A percentile compares a stretch with the other conserved stretches of the same genome.
These are phyloP conservation scores for Leptodermis oblonga DNA, from an alignment of 257 asterid genomes.

Conservation along the genomic window DNA sequence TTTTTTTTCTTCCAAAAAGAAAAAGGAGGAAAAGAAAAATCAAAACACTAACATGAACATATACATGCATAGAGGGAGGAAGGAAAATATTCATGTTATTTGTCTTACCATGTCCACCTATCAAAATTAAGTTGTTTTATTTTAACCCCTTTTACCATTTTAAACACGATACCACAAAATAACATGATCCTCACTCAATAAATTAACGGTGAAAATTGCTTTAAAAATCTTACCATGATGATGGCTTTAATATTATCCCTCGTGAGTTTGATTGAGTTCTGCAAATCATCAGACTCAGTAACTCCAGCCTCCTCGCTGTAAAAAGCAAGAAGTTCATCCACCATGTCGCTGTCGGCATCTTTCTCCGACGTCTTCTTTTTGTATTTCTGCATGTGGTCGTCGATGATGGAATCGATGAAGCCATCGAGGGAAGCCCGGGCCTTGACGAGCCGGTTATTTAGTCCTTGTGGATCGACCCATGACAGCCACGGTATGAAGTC, in stretches of 20 bases:
- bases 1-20: not conserved
- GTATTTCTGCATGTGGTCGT: conserved; percentile 67
- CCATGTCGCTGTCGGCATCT: conserved; percentile 61
- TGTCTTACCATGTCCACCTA: too few relatives aligned
- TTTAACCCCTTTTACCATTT: too few relatives aligned
- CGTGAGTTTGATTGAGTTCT: conserved; percentile 55
- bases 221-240: conserved; percentile 56
- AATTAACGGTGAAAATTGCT: not conserved
- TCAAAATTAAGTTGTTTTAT: too few relatives aligned
- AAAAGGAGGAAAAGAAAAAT: not conserved
- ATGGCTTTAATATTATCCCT: conserved; percentile 80
- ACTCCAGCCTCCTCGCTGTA: conserved; percentile 50
- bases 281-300: conserved; percentile 59
- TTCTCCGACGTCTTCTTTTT: conserved; percentile 23
- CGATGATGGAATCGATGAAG: conserved; percentile 62
- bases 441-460: conserved; percentile 37
- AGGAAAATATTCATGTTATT: too few relatives aligned
- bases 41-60: not conserved
- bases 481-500: conserved; percentile 70
- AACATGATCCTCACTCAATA: too few relatives aligned
- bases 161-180: too few relatives aligned
- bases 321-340: conserved; percentile 78
- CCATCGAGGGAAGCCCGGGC: conserved; percentile 76
- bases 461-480: conserved; percentile 66
- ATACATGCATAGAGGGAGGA: not conserved